A percentile compares a stretch with the other conserved stretches of the same genome.
These are phyloP conservation scores for Trametes cingulata DNA, from an alignment of 768 basidiomycete species.

Conservation along the genomic window DNA sequence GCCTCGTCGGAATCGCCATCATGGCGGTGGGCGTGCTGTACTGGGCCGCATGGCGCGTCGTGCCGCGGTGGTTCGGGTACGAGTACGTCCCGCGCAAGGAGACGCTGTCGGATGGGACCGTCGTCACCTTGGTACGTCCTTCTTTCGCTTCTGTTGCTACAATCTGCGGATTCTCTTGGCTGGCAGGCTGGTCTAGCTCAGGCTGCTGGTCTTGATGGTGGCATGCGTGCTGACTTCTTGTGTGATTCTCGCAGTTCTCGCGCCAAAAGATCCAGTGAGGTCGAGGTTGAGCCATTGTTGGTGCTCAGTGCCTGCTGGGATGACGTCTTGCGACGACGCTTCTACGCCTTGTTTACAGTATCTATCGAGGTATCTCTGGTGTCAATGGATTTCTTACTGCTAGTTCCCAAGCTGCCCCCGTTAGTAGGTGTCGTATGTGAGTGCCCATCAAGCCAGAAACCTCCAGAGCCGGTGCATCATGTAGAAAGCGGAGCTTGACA, in stretches of 20 bases:
- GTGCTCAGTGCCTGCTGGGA: background rate
- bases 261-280: conserved; percentile 14
- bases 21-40: conserved; percentile 49
- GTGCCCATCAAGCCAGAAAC: too few relatives aligned
- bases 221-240: background rate
- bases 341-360: background rate
- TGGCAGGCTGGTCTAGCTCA: background rate
- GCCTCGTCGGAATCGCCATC: conserved; percentile 53
- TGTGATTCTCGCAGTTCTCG: conserved; percentile 14
- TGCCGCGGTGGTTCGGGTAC: conserved; percentile 52
- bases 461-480: background rate
- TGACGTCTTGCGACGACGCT: background rate
- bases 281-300: background rate
- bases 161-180: too few relatives aligned
- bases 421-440: too few relatives aligned
- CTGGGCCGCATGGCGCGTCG: conserved; percentile 56
- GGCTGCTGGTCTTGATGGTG: background rate
- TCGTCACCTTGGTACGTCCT: conserved; percentile 49
- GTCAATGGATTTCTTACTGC: too few relatives aligned
- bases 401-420: too few relatives aligned
- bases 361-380: too few relatives aligned
- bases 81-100: conserved; percentile 51
- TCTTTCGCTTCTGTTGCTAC: background rate
- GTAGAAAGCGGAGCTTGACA: background rate
- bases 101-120: conserved; percentile 50